phyloP scores from a whole-genome alignment of 2,329 filamentous ascomycete genomes.

The Cladobotryum protrusum region DNA sequence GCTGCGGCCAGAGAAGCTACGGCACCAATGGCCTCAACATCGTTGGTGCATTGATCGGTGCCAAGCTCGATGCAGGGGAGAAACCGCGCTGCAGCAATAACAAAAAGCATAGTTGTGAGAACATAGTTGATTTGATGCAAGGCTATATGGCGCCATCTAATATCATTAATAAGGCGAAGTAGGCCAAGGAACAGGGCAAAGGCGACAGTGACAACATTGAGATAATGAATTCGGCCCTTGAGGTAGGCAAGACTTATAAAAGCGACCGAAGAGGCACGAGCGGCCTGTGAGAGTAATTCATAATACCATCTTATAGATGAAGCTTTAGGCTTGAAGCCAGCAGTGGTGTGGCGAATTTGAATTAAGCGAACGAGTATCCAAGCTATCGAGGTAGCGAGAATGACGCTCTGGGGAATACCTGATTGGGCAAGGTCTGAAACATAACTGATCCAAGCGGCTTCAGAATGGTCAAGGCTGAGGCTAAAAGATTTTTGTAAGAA shows the following conservation, averaged over 20 bases:
- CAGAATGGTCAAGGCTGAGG: slow-evolving; percentile 10
- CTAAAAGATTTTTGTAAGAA: slow-evolving; percentile 8
- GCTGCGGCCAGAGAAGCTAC: slow-evolving; percentile 32
- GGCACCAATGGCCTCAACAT: slow-evolving; percentile 27
- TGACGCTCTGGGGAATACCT: slow-evolving; percentile 33
- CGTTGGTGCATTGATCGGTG: slow-evolving; percentile 22
- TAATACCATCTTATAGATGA: slow-evolving; percentile 36
- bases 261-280: slow-evolving; percentile 33
- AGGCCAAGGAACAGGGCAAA: slow-evolving; percentile 41
- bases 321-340: slow-evolving; percentile 24
- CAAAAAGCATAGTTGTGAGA: slow-evolving; percentile 29
- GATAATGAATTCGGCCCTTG: slow-evolving; percentile 27
- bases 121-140: slow-evolving; percentile 46
- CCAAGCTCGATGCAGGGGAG: slow-evolving; percentile 39
- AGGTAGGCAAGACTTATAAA: slow-evolving; percentile 33
- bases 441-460: slow-evolving; percentile 31
- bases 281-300: slow-evolving; percentile 37
- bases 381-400: slow-evolving; percentile 32
- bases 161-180: slow-evolving; percentile 33
- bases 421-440: slow-evolving; percentile 34
- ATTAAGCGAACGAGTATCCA: slow-evolving; percentile 29
- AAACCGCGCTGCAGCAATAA: slow-evolving; percentile 32
- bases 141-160: slow-evolving; percentile 39
- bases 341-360: slow-evolving; percentile 22
- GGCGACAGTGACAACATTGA: slow-evolving; percentile 30